phyloP scores from a whole-genome alignment of 306 rosid species.

The Cajanus cajan region DNA sequence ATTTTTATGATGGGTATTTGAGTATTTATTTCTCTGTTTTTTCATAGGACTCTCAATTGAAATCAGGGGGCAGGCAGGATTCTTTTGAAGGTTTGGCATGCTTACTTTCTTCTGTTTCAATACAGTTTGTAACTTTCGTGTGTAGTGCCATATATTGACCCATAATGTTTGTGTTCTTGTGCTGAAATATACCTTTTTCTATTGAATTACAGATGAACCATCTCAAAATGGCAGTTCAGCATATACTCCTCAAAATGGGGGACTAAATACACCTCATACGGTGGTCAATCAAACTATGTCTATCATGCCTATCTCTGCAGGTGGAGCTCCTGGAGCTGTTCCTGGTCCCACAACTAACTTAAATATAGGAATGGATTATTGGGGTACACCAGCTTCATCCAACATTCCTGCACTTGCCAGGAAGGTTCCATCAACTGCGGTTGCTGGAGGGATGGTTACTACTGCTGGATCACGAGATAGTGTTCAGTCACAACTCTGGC shows the following conservation, averaged over 20 bases:
- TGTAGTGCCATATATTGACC: slow-evolving; percentile 17
- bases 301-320: slow-evolving; percentile 58
- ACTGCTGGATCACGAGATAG: slow-evolving; percentile 81
- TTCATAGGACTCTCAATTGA: slow-evolving; percentile 77
- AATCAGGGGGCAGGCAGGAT: slow-evolving; percentile 79
- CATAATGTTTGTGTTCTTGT: neutral
- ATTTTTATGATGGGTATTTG: neutral
- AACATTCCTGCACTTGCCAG: slow-evolving; percentile 64
- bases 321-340: slow-evolving; percentile 71
- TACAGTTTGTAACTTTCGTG: slow-evolving; percentile 10
- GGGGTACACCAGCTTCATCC: slow-evolving; percentile 81
- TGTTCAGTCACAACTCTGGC: slow-evolving; percentile 87
- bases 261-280: slow-evolving; percentile 58
- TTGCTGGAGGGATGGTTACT: slow-evolving; percentile 72
- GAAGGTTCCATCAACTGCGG: slow-evolving; percentile 80
- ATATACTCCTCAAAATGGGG: slow-evolving; percentile 81
- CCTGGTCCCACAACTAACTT: slow-evolving; percentile 91
- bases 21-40: slow-evolving; percentile 23
- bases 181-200: slow-evolving; percentile 12
- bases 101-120: slow-evolving; percentile 28
- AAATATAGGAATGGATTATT: slow-evolving; percentile 98
- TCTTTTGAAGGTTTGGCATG: slow-evolving; percentile 78
- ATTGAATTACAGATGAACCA: slow-evolving; percentile 58
- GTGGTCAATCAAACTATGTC: slow-evolving; percentile 70
- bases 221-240: slow-evolving; percentile 78